phyloP scores from a whole-genome alignment of 2,329 filamentous ascomycete species.

The Thielaviopsis ethacetica region DNA sequence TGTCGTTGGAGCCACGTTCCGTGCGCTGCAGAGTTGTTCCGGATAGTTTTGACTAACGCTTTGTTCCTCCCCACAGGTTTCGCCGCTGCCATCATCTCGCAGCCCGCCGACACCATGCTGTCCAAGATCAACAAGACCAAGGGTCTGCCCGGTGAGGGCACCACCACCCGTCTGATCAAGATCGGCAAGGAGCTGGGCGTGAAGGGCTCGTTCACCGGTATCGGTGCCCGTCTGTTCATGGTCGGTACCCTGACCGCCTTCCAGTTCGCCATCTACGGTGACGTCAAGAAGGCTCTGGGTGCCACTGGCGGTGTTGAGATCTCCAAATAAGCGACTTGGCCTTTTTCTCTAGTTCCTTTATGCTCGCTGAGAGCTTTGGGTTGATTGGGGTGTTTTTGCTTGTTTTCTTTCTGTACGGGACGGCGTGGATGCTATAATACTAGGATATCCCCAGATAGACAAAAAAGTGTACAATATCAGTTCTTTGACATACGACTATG shows the following conservation, averaged over 20 bases:
- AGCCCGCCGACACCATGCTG: slow-evolving; percentile 87
- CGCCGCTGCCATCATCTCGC: slow-evolving; percentile 71
- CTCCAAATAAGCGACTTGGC: slow-evolving; percentile 23
- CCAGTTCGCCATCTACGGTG: slow-evolving; percentile 82
- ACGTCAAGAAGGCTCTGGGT: slow-evolving; percentile 51
- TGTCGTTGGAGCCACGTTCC: no score
- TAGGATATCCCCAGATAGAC: slow-evolving; percentile 12
- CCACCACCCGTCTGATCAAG: slow-evolving; percentile 66
- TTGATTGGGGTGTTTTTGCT: not conserved
- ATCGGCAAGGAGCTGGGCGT: slow-evolving; percentile 75
- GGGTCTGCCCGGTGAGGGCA: slow-evolving; percentile 73
- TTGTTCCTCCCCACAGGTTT: slow-evolving; percentile 26
- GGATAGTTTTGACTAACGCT: not conserved
- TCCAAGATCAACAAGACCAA: slow-evolving; percentile 94
- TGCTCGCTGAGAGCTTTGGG: not conserved
- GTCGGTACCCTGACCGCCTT: slow-evolving; percentile 59
- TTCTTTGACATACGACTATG: slow-evolving; percentile 1
- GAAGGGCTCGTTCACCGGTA: slow-evolving; percentile 62
- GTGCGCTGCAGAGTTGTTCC: not conserved
- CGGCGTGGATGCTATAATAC: slow-evolving; percentile 12
- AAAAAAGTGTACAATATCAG: slow-evolving; percentile 12
- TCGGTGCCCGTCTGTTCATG: slow-evolving; percentile 51
- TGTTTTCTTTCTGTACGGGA: not conserved
- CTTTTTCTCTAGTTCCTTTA: not conserved
- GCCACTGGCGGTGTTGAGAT: slow-evolving; percentile 67